Evolutionary conservation across 2,329 filamentous ascomycete species (phyloP), one percentile per base, ranked within the genome.

Genomic region (Chlorencoelia australis): DNA sequence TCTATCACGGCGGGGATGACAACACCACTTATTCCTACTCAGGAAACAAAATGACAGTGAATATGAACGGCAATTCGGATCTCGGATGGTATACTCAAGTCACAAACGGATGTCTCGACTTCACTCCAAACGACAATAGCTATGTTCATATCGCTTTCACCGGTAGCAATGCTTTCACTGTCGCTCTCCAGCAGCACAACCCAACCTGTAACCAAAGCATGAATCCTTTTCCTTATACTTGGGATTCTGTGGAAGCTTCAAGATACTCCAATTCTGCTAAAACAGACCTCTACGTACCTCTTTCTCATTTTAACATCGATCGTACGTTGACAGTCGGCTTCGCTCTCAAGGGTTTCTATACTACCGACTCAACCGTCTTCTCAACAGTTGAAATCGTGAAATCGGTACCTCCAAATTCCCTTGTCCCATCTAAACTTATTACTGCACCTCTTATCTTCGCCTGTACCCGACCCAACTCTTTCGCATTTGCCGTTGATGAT

Each of bases 401-500:
- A 14, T 58, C 61, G 0, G 58, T 78, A 2, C 77, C 78, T 1
- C 43, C 58, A 0, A 57, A 59, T 13, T 67, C 71, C 42, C 61
- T 53, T 19, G 60, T 79, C 7, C 75, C 76, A 2, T 57, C 59
- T 39, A 82, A 82, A 58, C 59, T 78, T 19, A 67, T 74, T 0
- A 76, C 68, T 1, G 77, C 77, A 5, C 67, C 65, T 14, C 62
- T 82, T 21, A 61, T 77, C 30, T 73, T 81, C 49, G 64, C 69
- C 5, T 82, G 79, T 64, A 77, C 70, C 46, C 67, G 76, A 13
- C 76, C 77, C 30, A 79, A 81, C 59, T 76, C 71, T 0, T 82
- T 83, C 53, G 79, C 79, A 1, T 82, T 83, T 54, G 78, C 77
- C 33, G 82, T 83, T 44, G 79, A 82, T 52, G 79, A 83, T 54